phyloP scores from a whole-genome alignment of 176 grass and related monocot species.

The Tillandsia fasciculata region DNA sequence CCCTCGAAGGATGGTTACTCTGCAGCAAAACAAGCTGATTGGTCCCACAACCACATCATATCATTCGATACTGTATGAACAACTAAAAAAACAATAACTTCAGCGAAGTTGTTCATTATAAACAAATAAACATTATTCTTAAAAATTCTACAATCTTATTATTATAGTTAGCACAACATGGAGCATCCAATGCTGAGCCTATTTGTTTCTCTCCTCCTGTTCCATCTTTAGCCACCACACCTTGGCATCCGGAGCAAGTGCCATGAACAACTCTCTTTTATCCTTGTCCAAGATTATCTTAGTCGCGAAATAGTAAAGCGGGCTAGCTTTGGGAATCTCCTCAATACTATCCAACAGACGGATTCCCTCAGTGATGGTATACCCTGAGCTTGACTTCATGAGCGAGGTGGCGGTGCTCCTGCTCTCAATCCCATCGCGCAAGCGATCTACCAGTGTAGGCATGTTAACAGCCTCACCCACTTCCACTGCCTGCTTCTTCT shows the following conservation, averaged over 20 bases:
- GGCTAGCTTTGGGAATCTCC: constrained; percentile 24
- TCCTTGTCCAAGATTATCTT: constrained; percentile 29
- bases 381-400: not conserved
- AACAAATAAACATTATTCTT: no score
- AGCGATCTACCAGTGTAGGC: not conserved
- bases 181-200: not conserved
- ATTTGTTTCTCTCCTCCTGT: constrained; percentile 24
- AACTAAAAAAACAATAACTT: no score
- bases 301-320: constrained; percentile 32
- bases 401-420: constrained; percentile 8
- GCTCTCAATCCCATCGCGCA: constrained; percentile 13
- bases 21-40: no score
- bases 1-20: no score
- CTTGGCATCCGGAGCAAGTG: constrained; percentile 18
- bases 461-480: not conserved
- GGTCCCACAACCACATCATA: no score
- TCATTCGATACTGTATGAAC: no score
- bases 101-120: no score
- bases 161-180: no score
- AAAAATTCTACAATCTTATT: no score
- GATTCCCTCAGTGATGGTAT: constrained; percentile 22
- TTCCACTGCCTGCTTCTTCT: constrained; percentile 7
- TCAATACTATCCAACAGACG: constrained; percentile 25
- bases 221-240: constrained; percentile 33
- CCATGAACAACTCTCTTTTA: constrained; percentile 27